Evolutionary conservation across 108 stramenopile species (phyloP).

Genomic region (Conticribra guillardii): DNA sequence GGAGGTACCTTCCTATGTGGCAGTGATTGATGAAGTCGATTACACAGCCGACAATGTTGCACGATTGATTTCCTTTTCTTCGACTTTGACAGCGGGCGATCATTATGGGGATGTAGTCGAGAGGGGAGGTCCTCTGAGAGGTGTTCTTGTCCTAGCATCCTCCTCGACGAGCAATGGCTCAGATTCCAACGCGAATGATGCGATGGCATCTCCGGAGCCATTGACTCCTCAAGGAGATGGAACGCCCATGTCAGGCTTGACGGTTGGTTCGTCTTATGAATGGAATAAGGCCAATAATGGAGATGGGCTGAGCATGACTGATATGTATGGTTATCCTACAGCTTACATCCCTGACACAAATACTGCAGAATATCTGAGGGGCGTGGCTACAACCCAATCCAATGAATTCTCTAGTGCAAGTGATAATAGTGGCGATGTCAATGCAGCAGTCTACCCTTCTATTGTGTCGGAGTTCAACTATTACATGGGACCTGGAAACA

Average conservation of each 20-base stretch:
- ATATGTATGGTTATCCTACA: constrained; percentile 80
- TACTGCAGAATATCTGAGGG: constrained; percentile 55
- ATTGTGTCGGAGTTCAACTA: constrained; percentile 80
- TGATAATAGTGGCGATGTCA: constrained; percentile 13
- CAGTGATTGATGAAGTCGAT: constrained; percentile 70
- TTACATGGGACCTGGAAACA: constrained; percentile 79
- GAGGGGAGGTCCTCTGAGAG: constrained; percentile 60
- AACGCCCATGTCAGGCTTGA: constrained; percentile 64
- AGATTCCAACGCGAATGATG: background rate
- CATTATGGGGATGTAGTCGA: constrained; percentile 39
- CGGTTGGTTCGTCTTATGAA: constrained; percentile 60
- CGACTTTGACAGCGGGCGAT: constrained; percentile 22
- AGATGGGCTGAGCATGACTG: constrained; percentile 57
- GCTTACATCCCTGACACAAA: constrained; percentile 59
- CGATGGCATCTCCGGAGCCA: constrained; percentile 56
- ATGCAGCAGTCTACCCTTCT: constrained; percentile 31
- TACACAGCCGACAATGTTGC: constrained; percentile 54
- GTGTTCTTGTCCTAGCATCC: constrained; percentile 74
- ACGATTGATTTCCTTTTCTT: constrained; percentile 35
- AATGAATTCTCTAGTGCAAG: constrained; percentile 18
- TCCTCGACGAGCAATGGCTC: constrained; percentile 29
- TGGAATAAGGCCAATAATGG: constrained; percentile 72
- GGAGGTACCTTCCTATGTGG: constrained; percentile 60
- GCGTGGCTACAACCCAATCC: constrained; percentile 36
- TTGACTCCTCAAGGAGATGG: constrained; percentile 66